Base-by-base conservation (phyloP, 2,329 filamentous ascomycete genomes). In the Blastomyces silverae region DNA sequence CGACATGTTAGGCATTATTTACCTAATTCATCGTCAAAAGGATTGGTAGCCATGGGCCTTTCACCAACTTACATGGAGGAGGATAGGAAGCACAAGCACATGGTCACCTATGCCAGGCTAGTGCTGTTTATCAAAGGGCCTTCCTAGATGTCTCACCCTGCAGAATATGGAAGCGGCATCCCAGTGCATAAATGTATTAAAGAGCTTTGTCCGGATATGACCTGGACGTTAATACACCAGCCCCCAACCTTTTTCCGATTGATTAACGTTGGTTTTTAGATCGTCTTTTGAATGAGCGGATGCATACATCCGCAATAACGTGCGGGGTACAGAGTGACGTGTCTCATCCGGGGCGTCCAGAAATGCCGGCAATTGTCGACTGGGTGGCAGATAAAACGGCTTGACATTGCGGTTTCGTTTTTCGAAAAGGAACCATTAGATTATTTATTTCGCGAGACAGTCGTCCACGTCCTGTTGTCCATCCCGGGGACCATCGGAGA, bases 401-500 rank as follows among this genome's bases (percentile, higher is more conserved):
- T 2, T 25, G 17, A 39, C 20, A 39, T 39, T 39, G 17, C 20
- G 8, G 5, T n/a, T n/a, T 42, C 13, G 25, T 37, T 8, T 37
- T 37, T 7, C 7, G 10, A 58, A 58, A 22, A 3, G 17, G n/a
- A 58, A 58, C 34, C 25, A 58, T 22, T 13, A 7, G 6, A 15
- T 58, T 58, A 58, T 42, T 58, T 39, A 58, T 39, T 22, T 42
- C 25, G 53, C 31, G 28, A 56, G 28, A 37, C 17, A 8, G 53
- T 37, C 31, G 55, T 13, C 55, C 55, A 42, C n/a, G 22, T 25
- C 11, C 42, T 58, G 55, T 58, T 22, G 34, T 58, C 20, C 55
- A 58, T 37, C 20, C 55, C 34, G n/a, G 55, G 17, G n/a, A n/a
- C n/a, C 17, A 58, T 39, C 11, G 55, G 55, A 11, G 55, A 3